These are phyloP conservation scores for Populus nigra DNA, from an alignment of 345 rosid species.

Conservation along the genomic window DNA sequence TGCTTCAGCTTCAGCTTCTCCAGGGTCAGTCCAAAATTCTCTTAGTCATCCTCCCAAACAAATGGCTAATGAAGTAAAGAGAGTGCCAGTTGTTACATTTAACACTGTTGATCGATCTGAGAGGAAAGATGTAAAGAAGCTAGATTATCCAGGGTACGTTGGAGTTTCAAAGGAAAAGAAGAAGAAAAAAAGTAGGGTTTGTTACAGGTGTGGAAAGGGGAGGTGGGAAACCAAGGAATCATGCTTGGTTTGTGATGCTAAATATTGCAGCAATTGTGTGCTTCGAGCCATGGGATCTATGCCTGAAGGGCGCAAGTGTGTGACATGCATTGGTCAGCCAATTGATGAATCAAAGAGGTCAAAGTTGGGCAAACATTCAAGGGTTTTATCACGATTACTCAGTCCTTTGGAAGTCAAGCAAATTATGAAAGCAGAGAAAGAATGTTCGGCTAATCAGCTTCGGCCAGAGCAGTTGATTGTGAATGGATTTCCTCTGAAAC, in stretches of 20 bases:
- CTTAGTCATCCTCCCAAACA: conserved; percentile 34
- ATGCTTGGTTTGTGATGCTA: conserved; percentile 88
- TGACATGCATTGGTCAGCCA: conserved; percentile 72
- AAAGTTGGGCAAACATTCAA: conserved; percentile 73
- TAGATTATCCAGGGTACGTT: conserved; percentile 50
- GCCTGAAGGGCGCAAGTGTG: conserved; percentile 99
- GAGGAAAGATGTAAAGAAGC: conserved; percentile 52
- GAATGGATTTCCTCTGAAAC: conserved; percentile 75
- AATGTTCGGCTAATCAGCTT: conserved; percentile 89
- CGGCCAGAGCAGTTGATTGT: conserved; percentile 88
- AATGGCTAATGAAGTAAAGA: conserved; percentile 38
- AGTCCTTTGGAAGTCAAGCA: conserved; percentile 96
- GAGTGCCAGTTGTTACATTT: conserved; percentile 76
- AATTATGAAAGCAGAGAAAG: conserved; percentile 96
- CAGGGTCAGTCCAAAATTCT: conserved; percentile 49
- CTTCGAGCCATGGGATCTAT: conserved; percentile 99
- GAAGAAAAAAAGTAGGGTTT: conserved; percentile 57
- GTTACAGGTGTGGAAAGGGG: conserved; percentile 78
- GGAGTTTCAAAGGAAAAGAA: conserved; percentile 59
- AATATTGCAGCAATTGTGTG: conserved; percentile 88
- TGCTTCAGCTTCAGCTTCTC: conserved; percentile 80
- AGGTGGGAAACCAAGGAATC: conserved; percentile 97
- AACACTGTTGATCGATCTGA: conserved; percentile 53
- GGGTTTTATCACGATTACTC: conserved; percentile 71
- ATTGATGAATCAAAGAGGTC: conserved; percentile 82